Percentiles rank a stretch among this genome's conserved stretches.
These are phyloP conservation scores for Coelastrella sp. DNA, from an alignment of 139 green algal genomes.

Conservation along the genomic window DNA sequence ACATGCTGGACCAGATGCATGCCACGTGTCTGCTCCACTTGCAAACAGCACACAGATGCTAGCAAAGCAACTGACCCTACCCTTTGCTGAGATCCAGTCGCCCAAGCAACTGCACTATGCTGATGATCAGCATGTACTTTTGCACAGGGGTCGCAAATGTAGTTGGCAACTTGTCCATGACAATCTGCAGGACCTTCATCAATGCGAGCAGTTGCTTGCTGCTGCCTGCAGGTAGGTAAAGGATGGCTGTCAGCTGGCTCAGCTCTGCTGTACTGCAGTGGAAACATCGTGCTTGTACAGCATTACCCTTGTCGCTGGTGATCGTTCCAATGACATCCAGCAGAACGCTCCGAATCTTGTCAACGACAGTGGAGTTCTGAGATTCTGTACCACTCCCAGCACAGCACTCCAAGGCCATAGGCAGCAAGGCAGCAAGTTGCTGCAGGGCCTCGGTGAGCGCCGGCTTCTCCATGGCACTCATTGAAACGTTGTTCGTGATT, in stretches of 20 bases:
- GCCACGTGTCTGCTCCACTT: neutral
- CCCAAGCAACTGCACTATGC: slow-evolving; percentile 20
- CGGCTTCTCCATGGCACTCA: neutral
- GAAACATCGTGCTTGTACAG: neutral
- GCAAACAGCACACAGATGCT: neutral
- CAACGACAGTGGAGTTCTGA: slow-evolving; percentile 13
- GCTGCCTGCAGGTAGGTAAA: neutral
- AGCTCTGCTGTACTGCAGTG: neutral
- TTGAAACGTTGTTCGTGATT: neutral
- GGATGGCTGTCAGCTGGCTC: neutral
- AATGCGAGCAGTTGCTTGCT: slow-evolving; percentile 38
- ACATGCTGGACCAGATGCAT: neutral
- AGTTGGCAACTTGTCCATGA: slow-evolving; percentile 38
- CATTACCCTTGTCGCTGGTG: slow-evolving; percentile 22
- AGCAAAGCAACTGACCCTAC: neutral
- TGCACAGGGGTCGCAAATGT: neutral
- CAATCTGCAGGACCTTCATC: slow-evolving; percentile 23
- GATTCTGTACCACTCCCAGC: neutral
- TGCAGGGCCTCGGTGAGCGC: slow-evolving; percentile 17
- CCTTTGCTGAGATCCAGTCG: neutral
- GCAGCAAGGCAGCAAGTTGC: slow-evolving; percentile 32
- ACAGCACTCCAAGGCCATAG: slow-evolving; percentile 30
- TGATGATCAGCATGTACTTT: neutral
- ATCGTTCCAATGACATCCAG: slow-evolving; percentile 22
- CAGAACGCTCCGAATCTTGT: slow-evolving; percentile 36